Percentiles rank a stretch among this genome's conserved stretches.
Evolutionary conservation across 2,329 filamentous ascomycete species (phyloP).

Genomic region (Lachnellula suecica): DNA sequence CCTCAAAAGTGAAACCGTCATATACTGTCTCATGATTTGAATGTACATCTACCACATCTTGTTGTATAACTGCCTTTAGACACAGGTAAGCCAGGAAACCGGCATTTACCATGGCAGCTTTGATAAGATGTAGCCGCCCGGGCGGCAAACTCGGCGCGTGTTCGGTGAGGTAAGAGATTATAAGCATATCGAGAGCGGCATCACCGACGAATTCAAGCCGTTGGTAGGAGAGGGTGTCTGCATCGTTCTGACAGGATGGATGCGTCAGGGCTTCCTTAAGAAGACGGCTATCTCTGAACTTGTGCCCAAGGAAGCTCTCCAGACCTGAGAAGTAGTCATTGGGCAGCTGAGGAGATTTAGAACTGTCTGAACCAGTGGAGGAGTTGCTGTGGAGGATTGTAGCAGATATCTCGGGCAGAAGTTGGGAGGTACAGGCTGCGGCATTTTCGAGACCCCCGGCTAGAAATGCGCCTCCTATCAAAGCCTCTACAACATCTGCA

Average conservation of each 20-base stretch:
- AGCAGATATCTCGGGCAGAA: no score
- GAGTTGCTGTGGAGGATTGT: no score
- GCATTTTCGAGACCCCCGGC: conserved; percentile 24
- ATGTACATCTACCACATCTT: no score
- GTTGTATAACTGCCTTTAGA: conserved; percentile 45
- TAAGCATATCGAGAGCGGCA: conserved; percentile 73
- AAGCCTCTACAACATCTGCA: conserved; percentile 76
- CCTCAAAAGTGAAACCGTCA: conserved; percentile 41
- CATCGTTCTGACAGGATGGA: conserved; percentile 43
- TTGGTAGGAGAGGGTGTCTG: conserved; percentile 45
- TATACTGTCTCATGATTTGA: conserved; percentile 17
- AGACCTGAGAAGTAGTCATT: conserved; percentile 32
- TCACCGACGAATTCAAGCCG: conserved; percentile 86
- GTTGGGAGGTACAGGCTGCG: no score
- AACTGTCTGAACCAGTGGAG: no score
- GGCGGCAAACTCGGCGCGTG: conserved; percentile 48
- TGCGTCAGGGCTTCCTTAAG: conserved; percentile 80
- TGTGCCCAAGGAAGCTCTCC: conserved; percentile 67
- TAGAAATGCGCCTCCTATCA: conserved; percentile 76
- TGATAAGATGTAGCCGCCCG: conserved; percentile 67
- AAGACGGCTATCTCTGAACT: conserved; percentile 64
- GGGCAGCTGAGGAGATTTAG: no score
- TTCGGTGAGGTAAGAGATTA: conserved; percentile 55
- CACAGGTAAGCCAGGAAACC: conserved; percentile 74
- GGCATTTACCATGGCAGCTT: conserved; percentile 73